Evolutionary conservation across 164 flowering plant species (phyloP).

Genomic region (Nymphaea thermarum): DNA sequence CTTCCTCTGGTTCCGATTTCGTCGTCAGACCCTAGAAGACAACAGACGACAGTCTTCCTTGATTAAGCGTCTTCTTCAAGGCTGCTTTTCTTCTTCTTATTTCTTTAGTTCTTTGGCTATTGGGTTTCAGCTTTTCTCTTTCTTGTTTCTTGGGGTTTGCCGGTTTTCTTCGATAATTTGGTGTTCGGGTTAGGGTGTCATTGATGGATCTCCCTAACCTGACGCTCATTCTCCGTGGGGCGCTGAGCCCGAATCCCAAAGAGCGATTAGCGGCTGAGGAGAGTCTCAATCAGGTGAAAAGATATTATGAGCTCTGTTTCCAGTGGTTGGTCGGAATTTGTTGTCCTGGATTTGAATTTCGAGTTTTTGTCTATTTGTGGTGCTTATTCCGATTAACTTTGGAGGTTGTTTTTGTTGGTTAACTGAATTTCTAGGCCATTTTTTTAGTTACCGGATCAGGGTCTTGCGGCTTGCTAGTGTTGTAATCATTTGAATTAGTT

Average conservation of each 20-base stretch:
- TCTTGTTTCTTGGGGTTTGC: neutral
- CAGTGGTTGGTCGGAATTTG: too few relatives aligned
- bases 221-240: slow-evolving; percentile 68
- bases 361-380: neutral
- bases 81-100: too few relatives aligned
- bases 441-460: too few relatives aligned
- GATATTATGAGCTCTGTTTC: too few relatives aligned
- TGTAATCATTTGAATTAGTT: too few relatives aligned
- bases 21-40: neutral
- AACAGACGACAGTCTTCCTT: too few relatives aligned
- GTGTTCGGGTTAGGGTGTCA: neutral
- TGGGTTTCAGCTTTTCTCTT: neutral
- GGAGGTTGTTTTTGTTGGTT: too few relatives aligned
- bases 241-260: slow-evolving; percentile 81
- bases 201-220: slow-evolving; percentile 83
- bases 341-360: neutral
- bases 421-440: too few relatives aligned
- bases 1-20: neutral
- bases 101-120: neutral
- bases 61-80: too few relatives aligned
- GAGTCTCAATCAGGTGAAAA: slow-evolving; percentile 72
- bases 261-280: slow-evolving; percentile 89
- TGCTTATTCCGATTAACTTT: neutral
- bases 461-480: too few relatives aligned
- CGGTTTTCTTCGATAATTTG: neutral